Conservation (phyloP, 768 basidiomycete species). For the Leccinum obscurum region DNA sequence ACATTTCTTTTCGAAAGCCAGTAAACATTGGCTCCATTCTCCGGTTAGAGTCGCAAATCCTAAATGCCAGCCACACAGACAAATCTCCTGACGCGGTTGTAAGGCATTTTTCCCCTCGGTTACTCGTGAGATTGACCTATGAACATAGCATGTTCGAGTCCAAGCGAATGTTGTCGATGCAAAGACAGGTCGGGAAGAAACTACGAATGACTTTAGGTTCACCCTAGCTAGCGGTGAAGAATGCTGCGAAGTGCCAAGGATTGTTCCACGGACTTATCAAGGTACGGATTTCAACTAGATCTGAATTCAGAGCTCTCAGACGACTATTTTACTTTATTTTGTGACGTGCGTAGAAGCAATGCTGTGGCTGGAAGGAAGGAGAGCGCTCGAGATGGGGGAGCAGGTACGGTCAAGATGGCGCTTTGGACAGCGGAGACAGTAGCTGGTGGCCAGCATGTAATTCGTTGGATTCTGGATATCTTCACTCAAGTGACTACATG, state of each 20-base stretch:
- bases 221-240: constrained; percentile 59
- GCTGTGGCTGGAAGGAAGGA: constrained; percentile 78
- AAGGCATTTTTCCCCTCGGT: constrained; percentile 20
- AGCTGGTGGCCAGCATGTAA: not conserved
- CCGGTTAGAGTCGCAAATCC: constrained; percentile 66
- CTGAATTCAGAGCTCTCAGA: not conserved
- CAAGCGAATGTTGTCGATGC: constrained; percentile 72
- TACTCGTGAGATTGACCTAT: not conserved
- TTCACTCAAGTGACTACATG: too few relatives aligned
- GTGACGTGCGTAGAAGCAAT: constrained; percentile 61
- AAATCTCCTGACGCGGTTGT: constrained; percentile 54
- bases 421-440: constrained; percentile 16
- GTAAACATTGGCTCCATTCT: constrained; percentile 86
- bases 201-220: constrained; percentile 76
- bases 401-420: constrained; percentile 49
- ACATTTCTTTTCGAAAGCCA: constrained; percentile 75
- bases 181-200: constrained; percentile 59
- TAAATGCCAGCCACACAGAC: constrained; percentile 46
- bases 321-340: constrained; percentile 9
- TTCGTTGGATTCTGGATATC: too few relatives aligned
- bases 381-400: constrained; percentile 68
- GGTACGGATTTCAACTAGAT: constrained; percentile 36
- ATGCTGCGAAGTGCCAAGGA: constrained; percentile 36
- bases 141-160: constrained; percentile 64
- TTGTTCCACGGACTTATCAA: constrained; percentile 71